These are phyloP conservation scores for Phaeodactylum tricornutum DNA, from an alignment of 108 stramenopile genomes.

Conservation along the genomic window DNA sequence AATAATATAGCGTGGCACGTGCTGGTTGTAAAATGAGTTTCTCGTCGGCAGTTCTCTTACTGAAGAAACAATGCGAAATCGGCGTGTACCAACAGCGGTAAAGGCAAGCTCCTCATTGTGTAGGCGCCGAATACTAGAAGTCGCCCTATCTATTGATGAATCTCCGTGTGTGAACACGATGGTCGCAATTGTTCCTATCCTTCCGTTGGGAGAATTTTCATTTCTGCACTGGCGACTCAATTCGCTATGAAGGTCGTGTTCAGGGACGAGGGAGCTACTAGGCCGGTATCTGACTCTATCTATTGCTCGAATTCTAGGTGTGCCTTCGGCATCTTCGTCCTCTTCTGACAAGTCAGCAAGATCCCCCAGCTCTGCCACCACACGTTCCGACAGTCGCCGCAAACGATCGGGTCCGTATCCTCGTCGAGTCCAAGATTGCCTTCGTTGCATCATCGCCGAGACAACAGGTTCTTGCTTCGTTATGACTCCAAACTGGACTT, in stretches of 20 bases:
- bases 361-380: slow-evolving; percentile 7
- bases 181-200: slow-evolving; percentile 66
- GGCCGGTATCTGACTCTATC: too few relatives aligned
- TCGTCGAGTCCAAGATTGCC: slow-evolving; percentile 4
- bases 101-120: too few relatives aligned
- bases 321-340: slow-evolving; percentile 1
- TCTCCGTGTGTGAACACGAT: slow-evolving; percentile 61
- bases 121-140: too few relatives aligned
- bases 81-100: slow-evolving; percentile 51
- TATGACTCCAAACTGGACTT: slow-evolving; percentile 26
- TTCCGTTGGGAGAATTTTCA: slow-evolving; percentile 41
- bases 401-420: slow-evolving; percentile 1
- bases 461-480: slow-evolving; percentile 7
- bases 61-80: slow-evolving; percentile 56
- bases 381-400: slow-evolving; percentile 3
- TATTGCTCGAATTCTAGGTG: too few relatives aligned
- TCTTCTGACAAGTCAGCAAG: neutral
- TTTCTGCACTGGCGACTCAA: too few relatives aligned
- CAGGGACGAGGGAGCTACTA: too few relatives aligned
- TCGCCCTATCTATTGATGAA: too few relatives aligned
- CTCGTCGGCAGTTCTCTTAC: too few relatives aligned
- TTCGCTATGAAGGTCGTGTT: too few relatives aligned
- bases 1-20: too few relatives aligned
- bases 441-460: neutral
- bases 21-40: too few relatives aligned